Conservation (phyloP, 208 protist genomes). For the Blechomonas ayalai region DNA sequence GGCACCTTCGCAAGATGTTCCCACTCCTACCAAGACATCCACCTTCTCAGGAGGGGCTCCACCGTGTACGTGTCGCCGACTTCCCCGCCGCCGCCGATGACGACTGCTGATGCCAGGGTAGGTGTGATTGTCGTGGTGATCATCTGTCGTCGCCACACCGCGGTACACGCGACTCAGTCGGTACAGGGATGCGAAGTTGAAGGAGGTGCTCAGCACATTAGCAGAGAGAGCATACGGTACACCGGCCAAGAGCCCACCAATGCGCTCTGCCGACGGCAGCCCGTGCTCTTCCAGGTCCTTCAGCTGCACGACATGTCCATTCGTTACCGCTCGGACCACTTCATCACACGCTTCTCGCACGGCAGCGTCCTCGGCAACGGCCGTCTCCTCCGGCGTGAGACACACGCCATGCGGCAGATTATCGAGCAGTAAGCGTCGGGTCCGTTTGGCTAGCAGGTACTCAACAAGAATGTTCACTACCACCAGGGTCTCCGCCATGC, state of each 20-base stretch:
- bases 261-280: slow-evolving; percentile 12
- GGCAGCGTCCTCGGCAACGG: slow-evolving; percentile 16
- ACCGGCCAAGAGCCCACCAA: slow-evolving; percentile 12
- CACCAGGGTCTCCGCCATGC: slow-evolving; percentile 27
- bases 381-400: too few relatives aligned
- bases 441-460: slow-evolving; percentile 36
- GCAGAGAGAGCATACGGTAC: slow-evolving; percentile 25
- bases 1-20: too few relatives aligned
- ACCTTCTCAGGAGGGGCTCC: neutral
- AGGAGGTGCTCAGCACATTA: slow-evolving; percentile 33
- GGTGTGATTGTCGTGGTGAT: neutral
- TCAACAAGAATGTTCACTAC: slow-evolving; percentile 39
- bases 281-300: slow-evolving; percentile 25
- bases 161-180: slow-evolving; percentile 25
- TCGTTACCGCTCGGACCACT: slow-evolving; percentile 40
- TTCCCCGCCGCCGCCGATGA: neutral
- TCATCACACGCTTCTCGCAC: slow-evolving; percentile 56
- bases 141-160: slow-evolving; percentile 8
- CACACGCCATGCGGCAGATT: too few relatives aligned
- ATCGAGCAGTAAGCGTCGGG: slow-evolving; percentile 9
- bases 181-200: slow-evolving; percentile 41
- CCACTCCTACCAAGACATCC: too few relatives aligned
- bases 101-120: neutral
- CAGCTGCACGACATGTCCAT: slow-evolving; percentile 20
- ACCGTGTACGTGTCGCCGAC: neutral